These are phyloP conservation scores for Echeveria elegans DNA, from an alignment of 164 flowering plant genomes.

Conservation along the genomic window DNA sequence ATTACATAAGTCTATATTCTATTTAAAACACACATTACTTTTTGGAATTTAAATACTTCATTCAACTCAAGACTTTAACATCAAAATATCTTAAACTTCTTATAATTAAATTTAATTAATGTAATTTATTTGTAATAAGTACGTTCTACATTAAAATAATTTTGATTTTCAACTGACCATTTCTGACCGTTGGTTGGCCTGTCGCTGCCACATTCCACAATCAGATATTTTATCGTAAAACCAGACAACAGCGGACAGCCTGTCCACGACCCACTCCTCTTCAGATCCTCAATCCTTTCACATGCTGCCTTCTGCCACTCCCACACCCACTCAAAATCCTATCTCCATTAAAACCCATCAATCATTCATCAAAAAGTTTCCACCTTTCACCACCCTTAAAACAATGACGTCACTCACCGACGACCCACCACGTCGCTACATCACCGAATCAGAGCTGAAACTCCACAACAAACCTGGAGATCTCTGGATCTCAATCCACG, in stretches of 20 bases:
- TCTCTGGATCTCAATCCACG: background rate
- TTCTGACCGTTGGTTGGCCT: background rate
- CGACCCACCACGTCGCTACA: background rate
- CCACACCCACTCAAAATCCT: background rate
- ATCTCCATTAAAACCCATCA: background rate
- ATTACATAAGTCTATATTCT: too few relatives aligned
- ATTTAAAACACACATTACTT: too few relatives aligned
- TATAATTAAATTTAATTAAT: too few relatives aligned
- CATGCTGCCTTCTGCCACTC: background rate
- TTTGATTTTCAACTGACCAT: too few relatives aligned
- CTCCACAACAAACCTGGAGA: background rate
- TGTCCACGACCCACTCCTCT: background rate
- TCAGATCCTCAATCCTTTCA: too few relatives aligned
- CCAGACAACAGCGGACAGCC: background rate
- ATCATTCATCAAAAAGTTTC: background rate
- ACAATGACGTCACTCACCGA: background rate
- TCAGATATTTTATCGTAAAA: background rate
- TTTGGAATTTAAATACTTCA: too few relatives aligned
- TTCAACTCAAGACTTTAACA: too few relatives aligned
- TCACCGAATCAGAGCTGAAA: background rate
- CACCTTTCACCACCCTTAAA: background rate
- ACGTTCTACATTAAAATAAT: too few relatives aligned
- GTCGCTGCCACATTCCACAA: too few relatives aligned
- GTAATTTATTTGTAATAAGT: too few relatives aligned
- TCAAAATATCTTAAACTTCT: too few relatives aligned